A percentile compares a stretch with the other conserved stretches of the same genome.
Evolutionary conservation across 2,329 filamentous ascomycete species (phyloP).

Genomic region (Graphium sp.): DNA sequence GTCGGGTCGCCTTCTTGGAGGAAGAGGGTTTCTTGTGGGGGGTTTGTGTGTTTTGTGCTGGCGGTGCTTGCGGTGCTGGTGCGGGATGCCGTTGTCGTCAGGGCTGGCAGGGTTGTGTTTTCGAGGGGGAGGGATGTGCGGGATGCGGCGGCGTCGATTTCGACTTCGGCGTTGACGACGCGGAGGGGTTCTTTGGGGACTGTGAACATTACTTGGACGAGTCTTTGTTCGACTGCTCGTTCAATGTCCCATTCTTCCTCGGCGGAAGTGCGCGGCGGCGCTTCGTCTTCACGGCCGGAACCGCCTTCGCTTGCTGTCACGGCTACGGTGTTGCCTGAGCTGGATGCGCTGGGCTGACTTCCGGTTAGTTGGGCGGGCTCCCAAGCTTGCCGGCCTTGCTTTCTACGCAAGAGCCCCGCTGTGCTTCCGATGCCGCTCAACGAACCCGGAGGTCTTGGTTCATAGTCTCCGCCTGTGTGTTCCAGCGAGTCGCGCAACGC

Average conservation of each 20-base stretch:
- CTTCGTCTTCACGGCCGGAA: slow-evolving; percentile 7
- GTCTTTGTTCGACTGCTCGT: slow-evolving; percentile 48
- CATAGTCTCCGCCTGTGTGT: slow-evolving; percentile 22
- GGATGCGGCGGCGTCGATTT: too few relatives aligned
- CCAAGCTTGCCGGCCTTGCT: slow-evolving; percentile 39
- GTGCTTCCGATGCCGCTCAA: slow-evolving; percentile 23
- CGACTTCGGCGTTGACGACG: slow-evolving; percentile 68
- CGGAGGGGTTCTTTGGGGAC: slow-evolving; percentile 73
- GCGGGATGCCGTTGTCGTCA: too few relatives aligned
- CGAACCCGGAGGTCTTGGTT: slow-evolving; percentile 22
- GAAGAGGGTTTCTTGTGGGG: too few relatives aligned
- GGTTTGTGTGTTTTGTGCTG: too few relatives aligned
- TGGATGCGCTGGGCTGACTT: too few relatives aligned
- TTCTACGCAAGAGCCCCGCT: slow-evolving; percentile 28
- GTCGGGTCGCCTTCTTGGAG: too few relatives aligned
- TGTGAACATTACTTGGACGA: slow-evolving; percentile 82
- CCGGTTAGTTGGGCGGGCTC: slow-evolving; percentile 15
- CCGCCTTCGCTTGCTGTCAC: too few relatives aligned
- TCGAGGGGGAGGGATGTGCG: too few relatives aligned
- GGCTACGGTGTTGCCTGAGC: too few relatives aligned
- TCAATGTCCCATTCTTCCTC: slow-evolving; percentile 69
- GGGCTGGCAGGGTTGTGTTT: too few relatives aligned
- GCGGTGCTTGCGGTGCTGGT: too few relatives aligned
- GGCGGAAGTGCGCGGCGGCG: slow-evolving; percentile 13
- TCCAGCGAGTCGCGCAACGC: slow-evolving; percentile 15